phyloP scores from a whole-genome alignment of 2,329 filamentous ascomycete genomes.

The Allantophomopsis lycopodina region DNA sequence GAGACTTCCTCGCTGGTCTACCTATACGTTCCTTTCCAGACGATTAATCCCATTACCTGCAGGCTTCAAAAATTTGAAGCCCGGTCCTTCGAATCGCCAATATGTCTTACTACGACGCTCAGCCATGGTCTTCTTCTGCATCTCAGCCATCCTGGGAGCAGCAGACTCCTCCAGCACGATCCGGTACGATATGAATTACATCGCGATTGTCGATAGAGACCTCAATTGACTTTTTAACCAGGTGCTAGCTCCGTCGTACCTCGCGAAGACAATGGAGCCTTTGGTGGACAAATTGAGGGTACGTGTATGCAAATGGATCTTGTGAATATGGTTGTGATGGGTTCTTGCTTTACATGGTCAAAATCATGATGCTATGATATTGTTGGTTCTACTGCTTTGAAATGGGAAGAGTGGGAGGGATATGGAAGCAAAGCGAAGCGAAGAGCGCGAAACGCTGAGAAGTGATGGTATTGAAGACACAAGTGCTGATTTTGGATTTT shows the following conservation, averaged over 20 bases:
- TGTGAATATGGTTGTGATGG: no score
- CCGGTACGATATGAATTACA: slow-evolving; percentile 34
- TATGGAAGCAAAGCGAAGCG: neutral
- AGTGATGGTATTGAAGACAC: neutral
- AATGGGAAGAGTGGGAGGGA: neutral
- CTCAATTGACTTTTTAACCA: slow-evolving; percentile 23
- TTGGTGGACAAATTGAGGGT: slow-evolving; percentile 84
- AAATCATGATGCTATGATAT: neutral
- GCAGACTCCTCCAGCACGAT: slow-evolving; percentile 57
- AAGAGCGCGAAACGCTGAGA: no score
- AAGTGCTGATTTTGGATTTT: slow-evolving; percentile 13
- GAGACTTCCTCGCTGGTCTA: slow-evolving; percentile 11
- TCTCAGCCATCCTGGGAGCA: slow-evolving; percentile 58
- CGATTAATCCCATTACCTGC: neutral
- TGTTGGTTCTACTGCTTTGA: neutral
- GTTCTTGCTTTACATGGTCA: neutral
- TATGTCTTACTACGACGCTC: slow-evolving; percentile 61
- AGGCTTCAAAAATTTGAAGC: slow-evolving; percentile 9
- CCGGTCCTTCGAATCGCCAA: slow-evolving; percentile 11
- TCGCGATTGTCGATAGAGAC: neutral
- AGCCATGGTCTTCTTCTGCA: slow-evolving; percentile 43
- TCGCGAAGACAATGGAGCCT: slow-evolving; percentile 64
- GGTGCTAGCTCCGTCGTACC: slow-evolving; percentile 64
- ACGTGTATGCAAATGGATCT: slow-evolving; percentile 25
- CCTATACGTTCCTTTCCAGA: slow-evolving; percentile 16